These are phyloP conservation scores for Hypoxylon sp. DNA, from an alignment of 2,329 filamentous ascomycete species.

Conservation along the genomic window DNA sequence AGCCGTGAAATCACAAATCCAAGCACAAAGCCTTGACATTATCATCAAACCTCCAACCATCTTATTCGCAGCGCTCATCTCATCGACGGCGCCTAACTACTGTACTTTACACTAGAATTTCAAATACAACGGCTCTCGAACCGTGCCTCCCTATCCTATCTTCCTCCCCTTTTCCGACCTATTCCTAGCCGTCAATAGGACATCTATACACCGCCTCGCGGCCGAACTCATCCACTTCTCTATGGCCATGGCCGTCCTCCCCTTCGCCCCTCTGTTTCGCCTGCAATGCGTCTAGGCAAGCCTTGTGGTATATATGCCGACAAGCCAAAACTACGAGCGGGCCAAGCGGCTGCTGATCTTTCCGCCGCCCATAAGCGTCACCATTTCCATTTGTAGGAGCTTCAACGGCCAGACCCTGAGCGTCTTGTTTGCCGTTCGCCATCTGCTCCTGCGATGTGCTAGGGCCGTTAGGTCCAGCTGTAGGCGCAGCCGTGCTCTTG, in stretches of 20 bases:
- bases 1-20: not conserved
- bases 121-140: conserved; percentile 36
- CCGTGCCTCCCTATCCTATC: conserved; percentile 7
- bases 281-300: conserved; percentile 76
- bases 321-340: conserved; percentile 78
- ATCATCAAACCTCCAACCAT: not conserved
- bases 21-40: not conserved
- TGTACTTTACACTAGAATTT: conserved; percentile 40
- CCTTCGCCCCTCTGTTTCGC: conserved; percentile 64
- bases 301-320: conserved; percentile 78
- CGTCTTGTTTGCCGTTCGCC: conserved; percentile 53
- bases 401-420: conserved; percentile 55
- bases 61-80: conserved; percentile 22
- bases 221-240: conserved; percentile 61
- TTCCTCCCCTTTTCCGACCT: conserved; percentile 4
- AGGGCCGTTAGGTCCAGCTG: conserved; percentile 49
- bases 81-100: conserved; percentile 19
- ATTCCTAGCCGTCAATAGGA: conserved; percentile 67
- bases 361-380: conserved; percentile 53
- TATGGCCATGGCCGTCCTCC: conserved; percentile 49
- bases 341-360: conserved; percentile 68
- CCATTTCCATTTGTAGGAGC: conserved; percentile 49
- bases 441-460: conserved; percentile 19
- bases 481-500: conserved; percentile 63
- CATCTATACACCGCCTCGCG: conserved; percentile 67